Evolutionary conservation across 805 yeast genomes (phyloP).

Genomic region (Lipomyces kockii): DNA sequence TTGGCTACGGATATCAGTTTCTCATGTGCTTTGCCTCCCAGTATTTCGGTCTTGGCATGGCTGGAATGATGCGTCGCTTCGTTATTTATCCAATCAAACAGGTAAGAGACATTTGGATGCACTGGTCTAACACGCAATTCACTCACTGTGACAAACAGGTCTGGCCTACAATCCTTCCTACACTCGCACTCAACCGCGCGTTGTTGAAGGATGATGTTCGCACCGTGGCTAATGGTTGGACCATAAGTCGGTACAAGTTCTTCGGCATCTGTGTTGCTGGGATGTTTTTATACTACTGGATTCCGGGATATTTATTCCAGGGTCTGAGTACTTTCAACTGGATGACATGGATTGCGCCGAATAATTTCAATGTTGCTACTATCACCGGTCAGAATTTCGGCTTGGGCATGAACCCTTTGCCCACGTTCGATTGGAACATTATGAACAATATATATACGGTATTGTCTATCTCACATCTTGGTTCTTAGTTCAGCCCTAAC

Average conservation of each 20-base stretch:
- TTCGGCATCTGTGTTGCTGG: slow-evolving; percentile 51
- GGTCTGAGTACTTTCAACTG: slow-evolving; percentile 63
- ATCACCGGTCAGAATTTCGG: slow-evolving; percentile 68
- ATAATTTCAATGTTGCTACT: slow-evolving; percentile 64
- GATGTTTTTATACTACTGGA: slow-evolving; percentile 59
- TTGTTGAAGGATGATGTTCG: slow-evolving; percentile 46
- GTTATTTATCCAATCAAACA: slow-evolving; percentile 64
- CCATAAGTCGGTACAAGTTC: slow-evolving; percentile 56
- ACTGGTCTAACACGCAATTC: too few species aligned
- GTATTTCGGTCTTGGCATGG: slow-evolving; percentile 68
- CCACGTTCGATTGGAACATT: slow-evolving; percentile 71
- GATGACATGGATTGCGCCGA: slow-evolving; percentile 67
- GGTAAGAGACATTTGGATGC: too few species aligned
- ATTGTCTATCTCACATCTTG: too few species aligned
- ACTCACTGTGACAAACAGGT: too few species aligned
- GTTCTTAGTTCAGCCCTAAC: too few species aligned
- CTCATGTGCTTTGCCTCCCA: slow-evolving; percentile 60
- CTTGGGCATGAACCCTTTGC: slow-evolving; percentile 63
- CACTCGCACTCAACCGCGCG: slow-evolving; percentile 60
- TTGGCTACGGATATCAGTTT: slow-evolving; percentile 57
- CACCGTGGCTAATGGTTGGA: slow-evolving; percentile 66
- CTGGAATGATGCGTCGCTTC: slow-evolving; percentile 65
- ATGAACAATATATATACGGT: slow-evolving; percentile 38
- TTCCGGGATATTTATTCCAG: slow-evolving; percentile 64
- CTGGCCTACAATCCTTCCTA: slow-evolving; percentile 72